phyloP scores from a whole-genome alignment of 306 rosid genomes.

The Cucurbita pepo region DNA sequence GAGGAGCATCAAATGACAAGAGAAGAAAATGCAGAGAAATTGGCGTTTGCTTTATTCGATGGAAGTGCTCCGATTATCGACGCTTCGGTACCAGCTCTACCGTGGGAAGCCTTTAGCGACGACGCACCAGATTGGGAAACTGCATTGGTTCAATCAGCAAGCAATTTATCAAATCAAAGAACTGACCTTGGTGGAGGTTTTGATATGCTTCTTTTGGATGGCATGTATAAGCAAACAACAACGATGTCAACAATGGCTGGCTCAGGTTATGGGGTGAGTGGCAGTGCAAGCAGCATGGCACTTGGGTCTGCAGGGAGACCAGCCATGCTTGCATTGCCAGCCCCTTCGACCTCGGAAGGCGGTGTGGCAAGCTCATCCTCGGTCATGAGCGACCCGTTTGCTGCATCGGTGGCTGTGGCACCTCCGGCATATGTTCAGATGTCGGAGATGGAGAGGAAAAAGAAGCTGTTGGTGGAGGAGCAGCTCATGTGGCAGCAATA shows the following conservation, averaged over 20 bases:
- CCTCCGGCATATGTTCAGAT: slow-evolving; percentile 86
- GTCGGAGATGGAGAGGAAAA: slow-evolving; percentile 91
- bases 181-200: slow-evolving; percentile 56
- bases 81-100: not conserved
- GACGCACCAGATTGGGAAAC: slow-evolving; percentile 68
- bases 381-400: slow-evolving; percentile 41
- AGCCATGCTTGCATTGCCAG: slow-evolving; percentile 67
- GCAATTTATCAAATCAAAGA: slow-evolving; percentile 30
- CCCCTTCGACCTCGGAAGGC: slow-evolving; percentile 29
- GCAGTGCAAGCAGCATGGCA: slow-evolving; percentile 82
- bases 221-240: slow-evolving; percentile 58
- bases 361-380: not conserved
- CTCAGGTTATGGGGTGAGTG: slow-evolving; percentile 37
- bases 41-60: slow-evolving; percentile 74
- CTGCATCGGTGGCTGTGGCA: slow-evolving; percentile 60
- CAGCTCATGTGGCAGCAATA: slow-evolving; percentile 85
- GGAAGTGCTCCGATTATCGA: slow-evolving; percentile 5
- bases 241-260: slow-evolving; percentile 21
- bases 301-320: slow-evolving; percentile 65
- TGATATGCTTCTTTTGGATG: slow-evolving; percentile 52
- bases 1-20: slow-evolving; percentile 15
- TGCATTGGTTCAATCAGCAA: slow-evolving; percentile 52
- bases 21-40: slow-evolving; percentile 28
- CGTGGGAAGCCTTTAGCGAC: slow-evolving; percentile 64
- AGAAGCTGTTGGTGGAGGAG: slow-evolving; percentile 59